Conservation (phyloP, 805 yeast genomes). For the Kockiozyma suomiensis region DNA sequence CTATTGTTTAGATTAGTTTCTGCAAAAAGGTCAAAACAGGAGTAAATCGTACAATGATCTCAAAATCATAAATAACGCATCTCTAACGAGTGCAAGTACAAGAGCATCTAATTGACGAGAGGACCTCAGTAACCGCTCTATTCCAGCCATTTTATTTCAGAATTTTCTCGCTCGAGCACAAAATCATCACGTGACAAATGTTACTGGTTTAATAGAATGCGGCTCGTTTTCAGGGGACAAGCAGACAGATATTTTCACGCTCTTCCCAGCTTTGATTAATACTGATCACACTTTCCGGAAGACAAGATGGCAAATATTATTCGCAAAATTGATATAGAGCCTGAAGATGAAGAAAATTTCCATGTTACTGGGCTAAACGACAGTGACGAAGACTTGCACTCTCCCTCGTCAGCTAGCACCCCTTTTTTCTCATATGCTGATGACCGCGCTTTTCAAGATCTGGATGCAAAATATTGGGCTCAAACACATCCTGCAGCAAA, state of each 20-base stretch:
- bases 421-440: slow-evolving; percentile 32
- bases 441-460: slow-evolving; percentile 26
- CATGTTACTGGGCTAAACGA: neutral
- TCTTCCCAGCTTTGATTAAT: too few species aligned
- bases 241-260: too few species aligned
- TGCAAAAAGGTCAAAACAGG: too few species aligned
- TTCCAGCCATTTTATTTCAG: too few species aligned
- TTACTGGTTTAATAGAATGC: neutral
- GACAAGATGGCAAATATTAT: neutral
- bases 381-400: slow-evolving; percentile 8
- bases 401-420: slow-evolving; percentile 8
- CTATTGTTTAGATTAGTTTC: neutral
- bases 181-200: neutral
- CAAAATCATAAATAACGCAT: neutral
- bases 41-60: too few species aligned
- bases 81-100: too few species aligned
- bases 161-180: neutral
- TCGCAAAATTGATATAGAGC: neutral
- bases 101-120: too few species aligned
- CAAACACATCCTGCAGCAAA: slow-evolving; percentile 13
- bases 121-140: too few species aligned
- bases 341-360: neutral
- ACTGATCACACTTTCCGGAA: too few species aligned
- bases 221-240: neutral
- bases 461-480: slow-evolving; percentile 34